Percentiles rank a stretch among this genome's conserved stretches.
Conservation (phyloP, 192 early-diverging fungal species). For the Spizellomyces sp. region DNA sequence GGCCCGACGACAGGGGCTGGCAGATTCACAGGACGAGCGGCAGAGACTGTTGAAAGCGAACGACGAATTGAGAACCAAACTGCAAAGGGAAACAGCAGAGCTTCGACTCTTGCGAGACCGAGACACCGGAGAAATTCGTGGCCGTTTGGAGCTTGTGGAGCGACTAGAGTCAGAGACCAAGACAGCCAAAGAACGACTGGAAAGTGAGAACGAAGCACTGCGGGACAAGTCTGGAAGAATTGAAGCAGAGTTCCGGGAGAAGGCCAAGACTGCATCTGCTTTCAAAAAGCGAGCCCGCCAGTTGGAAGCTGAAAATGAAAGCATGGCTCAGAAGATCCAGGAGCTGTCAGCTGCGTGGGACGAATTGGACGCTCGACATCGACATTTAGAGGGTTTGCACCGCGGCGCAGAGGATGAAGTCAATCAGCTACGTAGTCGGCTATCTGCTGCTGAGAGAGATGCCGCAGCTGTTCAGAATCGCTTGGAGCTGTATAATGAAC, state of each 20-base stretch:
- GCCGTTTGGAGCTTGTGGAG: conserved; percentile 36
- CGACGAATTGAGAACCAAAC: conserved; percentile 3
- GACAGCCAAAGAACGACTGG: conserved; percentile 15
- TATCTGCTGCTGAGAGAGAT: conserved; percentile 35
- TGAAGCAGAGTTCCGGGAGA: conserved; percentile 34
- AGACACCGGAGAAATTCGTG: conserved; percentile 24
- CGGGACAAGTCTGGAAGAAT: conserved; percentile 12
- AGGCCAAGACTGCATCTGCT: conserved; percentile 11
- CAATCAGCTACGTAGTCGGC: conserved; percentile 5
- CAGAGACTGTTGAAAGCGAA: conserved; percentile 12
- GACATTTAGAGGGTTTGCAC: conserved; percentile 3
- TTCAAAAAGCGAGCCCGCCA: conserved; percentile 35
- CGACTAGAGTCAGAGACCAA: conserved; percentile 37
- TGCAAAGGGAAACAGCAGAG: conserved; percentile 29
- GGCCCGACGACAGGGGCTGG: not conserved
- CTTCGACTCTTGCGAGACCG: conserved; percentile 1
- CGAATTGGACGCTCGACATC: conserved; percentile 1
- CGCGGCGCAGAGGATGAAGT: conserved; percentile 25
- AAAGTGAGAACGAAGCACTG: conserved; percentile 33
- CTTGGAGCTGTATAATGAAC: conserved; percentile 29
- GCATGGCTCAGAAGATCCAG: conserved; percentile 1
- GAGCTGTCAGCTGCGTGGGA: not conserved
- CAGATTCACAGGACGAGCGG: conserved; percentile 1
- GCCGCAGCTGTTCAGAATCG: conserved; percentile 21
- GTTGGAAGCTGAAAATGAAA: conserved; percentile 34